Conservation (phyloP, 1,139 yeast genomes). For the Lizanozyma gosingica region DNA sequence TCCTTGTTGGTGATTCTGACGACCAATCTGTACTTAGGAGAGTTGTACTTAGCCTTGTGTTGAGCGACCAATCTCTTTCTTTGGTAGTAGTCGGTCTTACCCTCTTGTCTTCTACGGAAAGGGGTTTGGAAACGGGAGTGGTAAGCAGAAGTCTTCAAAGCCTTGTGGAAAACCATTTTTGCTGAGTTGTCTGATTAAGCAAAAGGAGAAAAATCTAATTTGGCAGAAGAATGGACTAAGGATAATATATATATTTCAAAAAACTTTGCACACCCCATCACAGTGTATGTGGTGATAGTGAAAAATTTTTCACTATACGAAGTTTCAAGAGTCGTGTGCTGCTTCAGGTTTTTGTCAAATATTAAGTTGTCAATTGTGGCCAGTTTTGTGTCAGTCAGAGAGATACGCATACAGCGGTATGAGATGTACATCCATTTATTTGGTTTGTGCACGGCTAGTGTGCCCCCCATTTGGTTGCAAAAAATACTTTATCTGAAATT, state of each 20-base stretch:
- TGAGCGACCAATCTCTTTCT: constrained; percentile 99
- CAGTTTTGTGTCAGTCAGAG: too few species aligned
- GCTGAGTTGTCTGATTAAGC: not conserved
- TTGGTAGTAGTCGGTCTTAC: constrained; percentile 99
- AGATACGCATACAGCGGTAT: too few species aligned
- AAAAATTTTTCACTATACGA: not conserved
- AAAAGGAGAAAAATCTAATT: not conserved
- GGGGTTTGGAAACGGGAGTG: constrained; percentile 99
- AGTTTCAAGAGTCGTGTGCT: too few species aligned
- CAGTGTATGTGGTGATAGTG: not conserved
- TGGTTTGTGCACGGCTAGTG: too few species aligned
- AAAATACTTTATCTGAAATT: too few species aligned
- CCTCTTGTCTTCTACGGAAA: constrained; percentile 99
- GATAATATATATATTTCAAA: not conserved
- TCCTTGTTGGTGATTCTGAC: constrained; percentile 99
- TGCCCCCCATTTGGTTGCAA: too few species aligned
- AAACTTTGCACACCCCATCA: too few species aligned
- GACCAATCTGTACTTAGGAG: constrained; percentile 99
- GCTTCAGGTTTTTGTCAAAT: too few species aligned
- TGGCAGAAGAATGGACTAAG: too few species aligned
- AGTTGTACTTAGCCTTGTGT: constrained; percentile 99
- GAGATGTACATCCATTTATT: too few species aligned
- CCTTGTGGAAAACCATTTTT: constrained; percentile 72
- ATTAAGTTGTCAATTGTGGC: too few species aligned
- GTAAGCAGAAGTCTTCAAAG: constrained; percentile 82